A percentile compares a stretch with the other conserved stretches of the same genome.
These are phyloP conservation scores for Helenozyma rhizophorensis DNA, from an alignment of 805 yeast species.

Conservation along the genomic window DNA sequence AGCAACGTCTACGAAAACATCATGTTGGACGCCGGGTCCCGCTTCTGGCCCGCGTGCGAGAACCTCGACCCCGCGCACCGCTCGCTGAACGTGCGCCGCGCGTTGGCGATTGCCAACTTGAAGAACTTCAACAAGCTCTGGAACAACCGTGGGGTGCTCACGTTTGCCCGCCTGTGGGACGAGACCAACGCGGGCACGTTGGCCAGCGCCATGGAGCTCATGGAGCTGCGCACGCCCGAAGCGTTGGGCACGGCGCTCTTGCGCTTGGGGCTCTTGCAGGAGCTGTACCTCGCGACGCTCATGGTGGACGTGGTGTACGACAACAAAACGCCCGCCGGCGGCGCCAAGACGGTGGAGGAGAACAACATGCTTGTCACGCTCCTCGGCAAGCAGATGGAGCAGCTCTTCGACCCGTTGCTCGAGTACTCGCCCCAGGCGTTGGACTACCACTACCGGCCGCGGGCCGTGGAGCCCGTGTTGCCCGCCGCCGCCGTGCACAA, in stretches of 20 bases:
- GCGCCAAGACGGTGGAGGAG: conserved; percentile 46
- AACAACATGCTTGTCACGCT: conserved; percentile 74
- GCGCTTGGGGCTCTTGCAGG: conserved; percentile 55
- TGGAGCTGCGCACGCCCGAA: conserved; percentile 49
- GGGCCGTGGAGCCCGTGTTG: no score
- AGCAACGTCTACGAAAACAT: conserved; percentile 37
- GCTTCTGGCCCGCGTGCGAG: conserved; percentile 75
- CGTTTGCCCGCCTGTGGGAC: conserved; percentile 52
- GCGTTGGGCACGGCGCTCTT: conserved; percentile 55
- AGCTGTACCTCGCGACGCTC: conserved; percentile 45
- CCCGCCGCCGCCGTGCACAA: conserved; percentile 33
- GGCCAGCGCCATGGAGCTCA: conserved; percentile 60
- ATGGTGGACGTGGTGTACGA: conserved; percentile 72
- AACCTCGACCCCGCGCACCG: conserved; percentile 51
- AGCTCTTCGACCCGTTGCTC: conserved; percentile 79
- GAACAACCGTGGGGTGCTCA: conserved; percentile 26
- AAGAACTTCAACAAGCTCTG: conserved; percentile 61
- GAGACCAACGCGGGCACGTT: conserved; percentile 81
- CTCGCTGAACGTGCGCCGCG: conserved; percentile 59
- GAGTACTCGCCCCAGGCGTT: conserved; percentile 92
- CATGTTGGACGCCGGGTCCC: conserved; percentile 36
- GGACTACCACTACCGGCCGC: conserved; percentile 61
- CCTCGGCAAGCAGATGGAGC: conserved; percentile 83
- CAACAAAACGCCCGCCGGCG: conserved; percentile 33
- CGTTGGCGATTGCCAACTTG: conserved; percentile 71